These are phyloP conservation scores for Powellomyces hirtus DNA, from an alignment of 192 early-diverging fungal species.

Conservation along the genomic window DNA sequence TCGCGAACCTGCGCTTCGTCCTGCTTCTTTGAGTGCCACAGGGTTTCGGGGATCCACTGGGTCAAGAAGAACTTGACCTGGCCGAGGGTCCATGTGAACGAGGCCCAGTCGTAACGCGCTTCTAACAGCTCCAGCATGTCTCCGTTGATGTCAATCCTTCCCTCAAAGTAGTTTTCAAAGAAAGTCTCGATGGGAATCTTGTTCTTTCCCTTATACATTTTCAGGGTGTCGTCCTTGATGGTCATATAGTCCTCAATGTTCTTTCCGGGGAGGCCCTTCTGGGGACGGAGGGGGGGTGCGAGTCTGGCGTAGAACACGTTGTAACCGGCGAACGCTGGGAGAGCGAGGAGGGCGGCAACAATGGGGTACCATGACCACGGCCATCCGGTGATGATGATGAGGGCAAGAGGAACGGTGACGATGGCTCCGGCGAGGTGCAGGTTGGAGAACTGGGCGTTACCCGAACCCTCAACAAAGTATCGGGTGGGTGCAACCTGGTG, in stretches of 20 bases:
- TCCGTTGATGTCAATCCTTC: slow-evolving; percentile 83
- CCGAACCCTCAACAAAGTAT: slow-evolving; percentile 78
- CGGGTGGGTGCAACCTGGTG: slow-evolving; percentile 38
- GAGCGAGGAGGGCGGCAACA: slow-evolving; percentile 57
- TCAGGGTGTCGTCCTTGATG: slow-evolving; percentile 78
- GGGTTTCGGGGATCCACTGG: slow-evolving; percentile 96
- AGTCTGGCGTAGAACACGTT: slow-evolving; percentile 68
- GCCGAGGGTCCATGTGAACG: slow-evolving; percentile 79
- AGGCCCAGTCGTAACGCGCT: slow-evolving; percentile 91
- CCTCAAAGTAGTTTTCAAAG: slow-evolving; percentile 97
- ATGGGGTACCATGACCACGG: slow-evolving; percentile 55
- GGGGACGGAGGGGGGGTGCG: slow-evolving; percentile 61
- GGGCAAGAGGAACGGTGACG: slow-evolving; percentile 60
- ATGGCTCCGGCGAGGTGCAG: slow-evolving; percentile 61
- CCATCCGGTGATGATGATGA: slow-evolving; percentile 65
- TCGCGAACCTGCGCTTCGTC: slow-evolving; percentile 97
- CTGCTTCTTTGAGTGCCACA: slow-evolving; percentile 96
- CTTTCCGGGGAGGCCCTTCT: slow-evolving; percentile 70
- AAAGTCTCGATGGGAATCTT: slow-evolving; percentile 98
- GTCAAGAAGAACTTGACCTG: slow-evolving; percentile 91
- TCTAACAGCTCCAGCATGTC: slow-evolving; percentile 88
- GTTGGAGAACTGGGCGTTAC: slow-evolving; percentile 80
- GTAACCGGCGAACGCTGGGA: slow-evolving; percentile 73
- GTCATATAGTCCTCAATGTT: slow-evolving; percentile 85
- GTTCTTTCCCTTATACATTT: slow-evolving; percentile 68